phyloP scores from a whole-genome alignment of 805 yeast species.

The Ogataea chonburiensis region DNA sequence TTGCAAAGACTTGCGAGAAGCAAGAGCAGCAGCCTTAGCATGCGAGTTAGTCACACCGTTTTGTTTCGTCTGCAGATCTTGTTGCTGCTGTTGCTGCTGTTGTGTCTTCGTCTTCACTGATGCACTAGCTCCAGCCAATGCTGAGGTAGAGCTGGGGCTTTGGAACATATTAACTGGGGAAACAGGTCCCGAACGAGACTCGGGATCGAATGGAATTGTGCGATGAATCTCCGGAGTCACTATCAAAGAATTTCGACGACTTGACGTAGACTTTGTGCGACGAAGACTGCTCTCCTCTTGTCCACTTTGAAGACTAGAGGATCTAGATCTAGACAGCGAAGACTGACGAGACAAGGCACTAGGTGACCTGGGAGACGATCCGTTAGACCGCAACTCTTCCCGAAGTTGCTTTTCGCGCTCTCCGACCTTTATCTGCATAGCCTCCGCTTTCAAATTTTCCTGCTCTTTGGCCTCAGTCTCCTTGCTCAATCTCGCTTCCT shows the following conservation, averaged over 20 bases:
- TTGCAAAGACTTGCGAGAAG: constrained; percentile 16
- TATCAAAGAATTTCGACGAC: constrained; percentile 16
- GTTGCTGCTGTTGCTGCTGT: constrained; percentile 7
- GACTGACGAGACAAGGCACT: constrained; percentile 16
- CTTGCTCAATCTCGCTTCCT: constrained; percentile 23
- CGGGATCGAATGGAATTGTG: constrained; percentile 2
- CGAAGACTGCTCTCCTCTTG: constrained; percentile 9
- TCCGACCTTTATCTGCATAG: constrained; percentile 18
- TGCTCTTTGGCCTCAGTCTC: constrained; percentile 23
- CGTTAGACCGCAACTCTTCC: constrained; percentile 19
- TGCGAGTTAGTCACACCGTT: constrained; percentile 10
- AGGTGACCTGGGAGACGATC: constrained; percentile 14
- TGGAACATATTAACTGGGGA: constrained; percentile 18
- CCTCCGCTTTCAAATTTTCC: constrained; percentile 17
- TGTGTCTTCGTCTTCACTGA: constrained; percentile 19
- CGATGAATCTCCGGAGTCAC: constrained; percentile 20
- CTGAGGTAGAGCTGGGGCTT: constrained; percentile 15
- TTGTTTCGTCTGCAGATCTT: too few species aligned
- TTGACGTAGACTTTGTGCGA: constrained; percentile 7
- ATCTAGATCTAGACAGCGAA: constrained; percentile 19
- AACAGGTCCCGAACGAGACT: constrained; percentile 1
- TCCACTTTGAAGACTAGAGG: constrained; percentile 14
- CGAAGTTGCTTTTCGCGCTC: constrained; percentile 25
- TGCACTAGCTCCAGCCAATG: constrained; percentile 29
- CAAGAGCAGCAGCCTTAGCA: constrained; percentile 26